Base-by-base conservation (phyloP, 495 filamentous ascomycete species). In the Trypethelium eluteriae region DNA sequence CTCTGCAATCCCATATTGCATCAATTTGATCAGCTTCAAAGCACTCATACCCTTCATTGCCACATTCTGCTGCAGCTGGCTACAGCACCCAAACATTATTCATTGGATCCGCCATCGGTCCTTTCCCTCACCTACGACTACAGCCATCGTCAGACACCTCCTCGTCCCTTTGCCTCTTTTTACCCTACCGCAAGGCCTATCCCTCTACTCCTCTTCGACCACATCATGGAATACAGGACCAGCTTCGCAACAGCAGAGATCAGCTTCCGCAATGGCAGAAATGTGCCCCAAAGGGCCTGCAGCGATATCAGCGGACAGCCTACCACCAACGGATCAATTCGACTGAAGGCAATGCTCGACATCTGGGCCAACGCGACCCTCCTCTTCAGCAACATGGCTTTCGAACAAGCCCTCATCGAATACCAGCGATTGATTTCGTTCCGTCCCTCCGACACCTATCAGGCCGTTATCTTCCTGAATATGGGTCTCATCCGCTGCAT, bases 371-470 rank as follows among this genome's bases (percentile, higher is more conserved):
- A 35, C 25, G 53, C 53, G 25, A 59, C 3, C 53, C 32, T 35
- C 32, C 53, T 59, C 53, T 59, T 59, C 53, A 18, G 14, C 32
- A 59, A 35, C 25, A 59, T 59, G 53, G 18, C 18, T 36, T 59
- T 59, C 2, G 53, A 59, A 14, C 3, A 59, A 36, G 53, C 53
- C 25, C 34, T 59, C 53, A 7, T 18, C 5, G 18, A 59, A 36
- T 59, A 59, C 32, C 53, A 59, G 32, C 32, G 53, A 18, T 5
- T 59, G 25, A 59, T 59, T 14, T 5, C 5, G 10, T 6, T 59
- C 2, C 36, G 53, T 18, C n/a, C 53, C 53, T 59, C 5, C 32
- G 7, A 7, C n/a, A 32, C 36, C 53, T 59, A 59, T 14, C 53
- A 59, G 2, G 53, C 53, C 25, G 53, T 59, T 4, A 59, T 59